These are phyloP conservation scores for Metarhizium brunneum DNA, from an alignment of 2,329 filamentous ascomycete genomes.

Conservation along the genomic window DNA sequence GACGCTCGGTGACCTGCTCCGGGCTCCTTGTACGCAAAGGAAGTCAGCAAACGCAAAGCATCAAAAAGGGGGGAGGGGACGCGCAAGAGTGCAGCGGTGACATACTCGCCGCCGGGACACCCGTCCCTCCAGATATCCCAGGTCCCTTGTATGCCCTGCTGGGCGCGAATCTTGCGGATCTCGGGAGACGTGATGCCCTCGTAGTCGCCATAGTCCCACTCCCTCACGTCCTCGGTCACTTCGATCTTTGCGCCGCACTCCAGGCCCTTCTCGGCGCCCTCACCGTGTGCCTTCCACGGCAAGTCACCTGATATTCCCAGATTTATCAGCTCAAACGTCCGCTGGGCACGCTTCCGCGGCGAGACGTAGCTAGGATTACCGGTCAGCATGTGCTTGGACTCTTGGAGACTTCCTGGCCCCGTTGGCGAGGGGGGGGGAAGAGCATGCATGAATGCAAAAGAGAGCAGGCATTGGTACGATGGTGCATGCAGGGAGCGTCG, in stretches of 20 bases:
- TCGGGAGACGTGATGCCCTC: slow-evolving; percentile 68
- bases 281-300: slow-evolving; percentile 56
- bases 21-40: slow-evolving; percentile 45
- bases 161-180: slow-evolving; percentile 50
- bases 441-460: background rate
- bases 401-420: background rate
- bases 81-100: slow-evolving; percentile 12
- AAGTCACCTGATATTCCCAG: slow-evolving; percentile 58
- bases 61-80: background rate
- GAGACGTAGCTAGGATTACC: slow-evolving; percentile 60
- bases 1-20: slow-evolving; percentile 58
- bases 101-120: slow-evolving; percentile 74
- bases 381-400: background rate
- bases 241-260: slow-evolving; percentile 52
- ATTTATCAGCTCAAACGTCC: slow-evolving; percentile 81
- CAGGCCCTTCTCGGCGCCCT: slow-evolving; percentile 22
- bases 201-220: slow-evolving; percentile 86
- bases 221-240: slow-evolving; percentile 63
- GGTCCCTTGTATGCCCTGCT: slow-evolving; percentile 44
- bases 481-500: background rate
- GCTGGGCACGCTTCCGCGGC: slow-evolving; percentile 73
- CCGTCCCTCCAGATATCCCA: slow-evolving; percentile 93
- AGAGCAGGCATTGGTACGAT: background rate
- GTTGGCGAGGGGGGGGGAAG: background rate
- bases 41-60: background rate